Conservation (phyloP, 768 basidiomycete species). For the Boletellus ananiceps region DNA sequence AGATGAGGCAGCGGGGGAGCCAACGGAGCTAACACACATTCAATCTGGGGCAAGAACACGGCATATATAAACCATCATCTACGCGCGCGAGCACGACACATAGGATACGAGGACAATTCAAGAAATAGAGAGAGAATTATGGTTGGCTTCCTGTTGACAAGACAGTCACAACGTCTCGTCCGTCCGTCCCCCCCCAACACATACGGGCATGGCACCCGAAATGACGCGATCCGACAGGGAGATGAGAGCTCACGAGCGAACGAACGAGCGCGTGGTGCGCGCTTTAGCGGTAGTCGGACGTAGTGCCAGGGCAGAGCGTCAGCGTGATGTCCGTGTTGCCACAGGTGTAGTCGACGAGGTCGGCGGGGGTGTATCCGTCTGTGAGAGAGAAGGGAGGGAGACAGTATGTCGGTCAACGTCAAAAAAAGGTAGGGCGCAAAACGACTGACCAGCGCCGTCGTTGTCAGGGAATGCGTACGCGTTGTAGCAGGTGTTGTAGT, state of each 20-base stretch:
- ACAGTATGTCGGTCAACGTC: not conserved
- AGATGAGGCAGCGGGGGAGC: no score
- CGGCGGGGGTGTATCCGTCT: slow-evolving; percentile 28
- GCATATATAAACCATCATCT: no score
- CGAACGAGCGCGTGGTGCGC: not conserved
- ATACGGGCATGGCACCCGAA: not conserved
- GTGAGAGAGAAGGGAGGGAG: not conserved
- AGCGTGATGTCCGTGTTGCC: slow-evolving; percentile 24
- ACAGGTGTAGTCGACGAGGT: slow-evolving; percentile 29
- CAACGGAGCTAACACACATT: no score
- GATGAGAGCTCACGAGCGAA: no score
- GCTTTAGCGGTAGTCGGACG: slow-evolving; percentile 14
- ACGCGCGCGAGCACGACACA: no score
- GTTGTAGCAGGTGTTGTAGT: slow-evolving; percentile 25
- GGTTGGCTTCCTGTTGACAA: no score
- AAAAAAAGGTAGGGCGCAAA: not conserved
- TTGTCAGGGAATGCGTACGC: slow-evolving; percentile 34
- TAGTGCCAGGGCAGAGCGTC: slow-evolving; percentile 27
- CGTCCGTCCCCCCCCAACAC: no score
- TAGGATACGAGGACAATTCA: no score
- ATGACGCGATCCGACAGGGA: not conserved
- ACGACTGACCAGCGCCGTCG: slow-evolving; percentile 24
- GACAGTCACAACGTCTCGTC: no score
- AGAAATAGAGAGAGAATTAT: not conserved
- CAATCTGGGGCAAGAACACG: no score